These are phyloP conservation scores for Arthrinium puccinioides DNA, from an alignment of 2,329 filamentous ascomycete genomes.

Conservation along the genomic window DNA sequence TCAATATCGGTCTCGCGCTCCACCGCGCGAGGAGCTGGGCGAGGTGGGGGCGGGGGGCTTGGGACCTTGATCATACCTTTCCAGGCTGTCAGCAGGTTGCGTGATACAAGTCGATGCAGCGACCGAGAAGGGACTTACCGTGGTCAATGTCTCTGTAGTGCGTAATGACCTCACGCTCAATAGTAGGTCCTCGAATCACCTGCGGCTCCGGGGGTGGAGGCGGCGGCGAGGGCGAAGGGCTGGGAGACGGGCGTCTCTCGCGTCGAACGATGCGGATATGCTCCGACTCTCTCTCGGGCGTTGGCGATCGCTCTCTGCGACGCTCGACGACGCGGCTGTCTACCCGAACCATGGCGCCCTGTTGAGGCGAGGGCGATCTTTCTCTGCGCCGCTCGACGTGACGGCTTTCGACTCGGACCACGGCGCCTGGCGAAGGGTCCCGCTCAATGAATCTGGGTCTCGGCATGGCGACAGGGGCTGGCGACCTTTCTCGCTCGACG, in stretches of 20 bases:
- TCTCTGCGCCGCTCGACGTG: constrained; percentile 19
- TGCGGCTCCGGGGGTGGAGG: constrained; percentile 54
- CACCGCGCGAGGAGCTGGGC: constrained; percentile 35
- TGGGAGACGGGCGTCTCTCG: constrained; percentile 36
- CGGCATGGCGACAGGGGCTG: constrained; percentile 22
- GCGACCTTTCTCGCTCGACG: constrained; percentile 35
- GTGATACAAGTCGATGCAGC: background rate
- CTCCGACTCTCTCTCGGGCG: constrained; percentile 35
- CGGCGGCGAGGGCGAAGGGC: constrained; percentile 45
- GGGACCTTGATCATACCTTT: constrained; percentile 36
- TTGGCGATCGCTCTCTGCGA: constrained; percentile 24
- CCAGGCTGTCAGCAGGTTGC: constrained; percentile 1
- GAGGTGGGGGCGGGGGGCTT: constrained; percentile 42
- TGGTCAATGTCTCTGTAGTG: constrained; percentile 85
- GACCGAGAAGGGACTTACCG: constrained; percentile 41
- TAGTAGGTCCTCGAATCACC: constrained; percentile 67
- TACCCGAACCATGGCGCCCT: constrained; percentile 11
- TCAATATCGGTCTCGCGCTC: constrained; percentile 56
- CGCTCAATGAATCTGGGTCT: constrained; percentile 35
- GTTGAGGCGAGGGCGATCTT: constrained; percentile 24
- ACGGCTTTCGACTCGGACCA: constrained; percentile 18
- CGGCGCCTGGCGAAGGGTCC: constrained; percentile 18
- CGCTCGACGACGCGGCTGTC: constrained; percentile 18
- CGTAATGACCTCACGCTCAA: constrained; percentile 83
- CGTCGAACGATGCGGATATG: constrained; percentile 42